Evolutionary conservation across 2,329 filamentous ascomycete species (phyloP), one percentile per base, ranked within the genome.

Genomic region (Verticillium klebahnii): DNA sequence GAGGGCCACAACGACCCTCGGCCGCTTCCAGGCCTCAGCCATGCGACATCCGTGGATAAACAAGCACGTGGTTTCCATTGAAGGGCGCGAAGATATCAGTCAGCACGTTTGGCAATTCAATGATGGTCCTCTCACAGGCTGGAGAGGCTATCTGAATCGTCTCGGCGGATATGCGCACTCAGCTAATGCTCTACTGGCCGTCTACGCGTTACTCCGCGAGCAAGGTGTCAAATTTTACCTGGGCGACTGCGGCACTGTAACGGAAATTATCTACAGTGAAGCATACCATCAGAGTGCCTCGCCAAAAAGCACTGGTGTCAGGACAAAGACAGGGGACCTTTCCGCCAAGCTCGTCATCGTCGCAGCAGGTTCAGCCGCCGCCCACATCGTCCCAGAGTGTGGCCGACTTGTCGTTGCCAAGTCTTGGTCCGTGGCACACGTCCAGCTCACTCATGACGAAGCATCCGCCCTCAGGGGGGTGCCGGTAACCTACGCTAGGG

Each of bases 401-500:
- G 81, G 80, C 2, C 71, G 69, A 0, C 80, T 83, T 45, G 76
- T 85, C 2, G 78, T 80, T 0, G 86, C 85, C 5, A 83, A 83
- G 61, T 81, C 78, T 0, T 88, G 84, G 82, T 80, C 82, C 0
- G 80, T 89, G 1, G 85, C 82, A 0, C 86, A 89, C 67, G 75
- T 88, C 2, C 80, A 82, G 57, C 77, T 89, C 1, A 85, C 78
- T 0, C 76, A 82, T 6, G 77, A 79, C 0, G 86, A 89, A 69
- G 79, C 81, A 0, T 77, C 79, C 2, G 73, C 72, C 5, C 78
- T 89, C 1, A 78, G 81, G 2, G 82, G 83, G 2, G 84, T 89
- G 12, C 86, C 86, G 0, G 83, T 87, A 0, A 85, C 82, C 0
- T 86, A 87, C 59, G 81, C 82, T 1, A 80, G 86, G 2, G 86